A percentile compares a stretch with the other conserved stretches of the same genome.
Conservation (phyloP, 1,284 basidiomycete species). For the Trichosporon ovoides region DNA sequence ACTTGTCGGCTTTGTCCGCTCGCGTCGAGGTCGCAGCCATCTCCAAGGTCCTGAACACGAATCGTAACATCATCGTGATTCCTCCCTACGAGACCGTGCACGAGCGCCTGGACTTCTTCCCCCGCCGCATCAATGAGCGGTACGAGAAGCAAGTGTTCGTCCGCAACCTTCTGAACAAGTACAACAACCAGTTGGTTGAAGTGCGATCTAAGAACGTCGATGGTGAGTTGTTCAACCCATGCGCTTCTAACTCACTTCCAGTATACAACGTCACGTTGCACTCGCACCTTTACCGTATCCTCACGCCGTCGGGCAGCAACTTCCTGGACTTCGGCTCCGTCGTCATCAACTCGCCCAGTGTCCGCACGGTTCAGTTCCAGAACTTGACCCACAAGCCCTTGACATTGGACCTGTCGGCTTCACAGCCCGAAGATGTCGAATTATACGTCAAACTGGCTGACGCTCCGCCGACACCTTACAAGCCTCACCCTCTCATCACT, state of each 20-base stretch:
- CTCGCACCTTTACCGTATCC: constrained; percentile 53
- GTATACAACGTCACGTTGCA: constrained; percentile 53
- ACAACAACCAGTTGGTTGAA: constrained; percentile 51
- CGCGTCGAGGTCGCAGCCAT: constrained; percentile 53
- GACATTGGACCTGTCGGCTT: constrained; percentile 50
- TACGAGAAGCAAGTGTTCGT: constrained; percentile 54
- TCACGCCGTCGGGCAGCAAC: constrained; percentile 52
- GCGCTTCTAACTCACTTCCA: not conserved
- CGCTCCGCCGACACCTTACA: constrained; percentile 14
- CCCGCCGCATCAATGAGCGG: constrained; percentile 51
- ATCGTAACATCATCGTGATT: constrained; percentile 51
- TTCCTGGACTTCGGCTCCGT: constrained; percentile 54
- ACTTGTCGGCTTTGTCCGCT: constrained; percentile 50
- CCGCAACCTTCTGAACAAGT: constrained; percentile 40
- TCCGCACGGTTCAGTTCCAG: constrained; percentile 51
- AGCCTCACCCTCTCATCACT: not conserved
- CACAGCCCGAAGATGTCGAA: constrained; percentile 52
- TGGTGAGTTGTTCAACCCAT: constrained; percentile 23
- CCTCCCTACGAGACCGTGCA: constrained; percentile 50
- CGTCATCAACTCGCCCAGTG: constrained; percentile 50
- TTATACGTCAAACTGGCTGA: constrained; percentile 49
- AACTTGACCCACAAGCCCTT: constrained; percentile 47
- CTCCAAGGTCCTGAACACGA: constrained; percentile 53
- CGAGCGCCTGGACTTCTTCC: constrained; percentile 53
- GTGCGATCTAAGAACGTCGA: constrained; percentile 52